Evolutionary conservation across 1,284 basidiomycete species (phyloP), one percentile per base, ranked within the genome.

Genomic region (Melampsora americana): DNA sequence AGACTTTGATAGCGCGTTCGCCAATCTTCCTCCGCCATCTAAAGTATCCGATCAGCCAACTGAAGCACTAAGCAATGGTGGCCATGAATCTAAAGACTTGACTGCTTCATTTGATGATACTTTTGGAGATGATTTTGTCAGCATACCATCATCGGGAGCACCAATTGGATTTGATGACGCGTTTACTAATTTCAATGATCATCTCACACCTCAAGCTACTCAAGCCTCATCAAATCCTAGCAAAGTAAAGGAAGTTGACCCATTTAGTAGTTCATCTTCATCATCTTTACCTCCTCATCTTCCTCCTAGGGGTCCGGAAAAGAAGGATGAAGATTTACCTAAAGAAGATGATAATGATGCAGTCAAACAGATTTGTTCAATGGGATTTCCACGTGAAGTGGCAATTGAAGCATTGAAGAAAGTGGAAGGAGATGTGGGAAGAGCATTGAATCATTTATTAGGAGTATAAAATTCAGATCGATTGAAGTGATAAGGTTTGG

Each of bases 1-100:
- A 60, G 72, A 74, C 16, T 74, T 74, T 35, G 72, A 74, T 26
- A 74, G 72, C 28, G 72, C 72, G 16, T 74, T 74, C 59, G 72
- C 65, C 16, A 67, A 61, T 46, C 65, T 74, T 26, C 64, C 72
- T 26, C 46, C 39, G 20, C 48, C 65, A 28, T 61, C 65, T 18
- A 39, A 74, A 32, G 20, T 23, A 16, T 59, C 20, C 16, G 61
- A 42, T 30, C 35, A 71, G 26, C 14, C 46, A 35, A 12, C 35
- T 5, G 62, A 53, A 60, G 32, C 5, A 11, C 61, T 16, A 5
- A 42, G 42, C 44, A 42, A 44, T n/a, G 20, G 26, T 42, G 23
- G 6, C 3, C 28, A 1, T 14, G 42, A 56, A 20, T 20, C 56
- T 28, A 28, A 62, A 28, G 59, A 46, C 20, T 62, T 62, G 46